Evolutionary conservation across 1,139 yeast genomes (phyloP).

Genomic region (Kurtzmaniella quercitrusa): DNA sequence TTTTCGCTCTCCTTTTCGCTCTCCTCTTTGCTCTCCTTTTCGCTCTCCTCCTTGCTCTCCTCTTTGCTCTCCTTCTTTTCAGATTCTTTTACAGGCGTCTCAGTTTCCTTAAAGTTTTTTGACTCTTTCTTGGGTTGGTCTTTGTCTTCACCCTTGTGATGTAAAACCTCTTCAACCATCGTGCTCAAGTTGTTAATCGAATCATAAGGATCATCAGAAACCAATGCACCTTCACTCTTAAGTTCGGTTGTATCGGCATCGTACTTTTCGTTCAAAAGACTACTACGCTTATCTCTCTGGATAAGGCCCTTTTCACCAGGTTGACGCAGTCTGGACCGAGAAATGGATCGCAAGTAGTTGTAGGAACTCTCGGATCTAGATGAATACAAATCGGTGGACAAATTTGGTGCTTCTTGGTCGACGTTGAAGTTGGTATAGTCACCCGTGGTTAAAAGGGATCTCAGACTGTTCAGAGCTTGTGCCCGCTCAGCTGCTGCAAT

Average conservation of each 20-base stretch:
- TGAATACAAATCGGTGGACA: slow-evolving; percentile 23
- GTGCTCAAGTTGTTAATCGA: slow-evolving; percentile 37
- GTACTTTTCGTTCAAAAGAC: slow-evolving; percentile 29
- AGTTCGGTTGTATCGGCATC: slow-evolving; percentile 40
- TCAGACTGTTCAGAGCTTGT: slow-evolving; percentile 13
- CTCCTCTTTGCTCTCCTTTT: too few species aligned
- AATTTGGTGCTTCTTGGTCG: slow-evolving; percentile 18
- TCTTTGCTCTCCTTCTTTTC: slow-evolving; percentile 8
- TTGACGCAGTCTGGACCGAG: slow-evolving; percentile 57
- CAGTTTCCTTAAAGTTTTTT: slow-evolving; percentile 6
- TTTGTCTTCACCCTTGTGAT: slow-evolving; percentile 11
- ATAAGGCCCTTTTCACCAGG: slow-evolving; percentile 15
- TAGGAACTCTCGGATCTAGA: slow-evolving; percentile 34
- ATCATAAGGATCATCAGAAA: slow-evolving; percentile 44
- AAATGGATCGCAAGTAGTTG: slow-evolving; percentile 56
- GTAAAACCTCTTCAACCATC: slow-evolving; percentile 39
- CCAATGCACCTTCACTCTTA: slow-evolving; percentile 41
- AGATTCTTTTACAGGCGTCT: slow-evolving; percentile 6
- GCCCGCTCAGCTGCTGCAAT: slow-evolving; percentile 41
- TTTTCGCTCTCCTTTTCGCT: slow-evolving; percentile 5
- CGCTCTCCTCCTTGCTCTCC: too few species aligned
- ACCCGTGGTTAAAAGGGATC: slow-evolving; percentile 43
- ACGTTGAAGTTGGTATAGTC: slow-evolving; percentile 48
- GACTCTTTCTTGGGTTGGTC: slow-evolving; percentile 8
- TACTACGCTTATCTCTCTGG: slow-evolving; percentile 27